A percentile compares a stretch with the other conserved stretches of the same genome.
These are phyloP conservation scores for Ajuga reptans DNA, from an alignment of 305 asterid species.

Conservation along the genomic window DNA sequence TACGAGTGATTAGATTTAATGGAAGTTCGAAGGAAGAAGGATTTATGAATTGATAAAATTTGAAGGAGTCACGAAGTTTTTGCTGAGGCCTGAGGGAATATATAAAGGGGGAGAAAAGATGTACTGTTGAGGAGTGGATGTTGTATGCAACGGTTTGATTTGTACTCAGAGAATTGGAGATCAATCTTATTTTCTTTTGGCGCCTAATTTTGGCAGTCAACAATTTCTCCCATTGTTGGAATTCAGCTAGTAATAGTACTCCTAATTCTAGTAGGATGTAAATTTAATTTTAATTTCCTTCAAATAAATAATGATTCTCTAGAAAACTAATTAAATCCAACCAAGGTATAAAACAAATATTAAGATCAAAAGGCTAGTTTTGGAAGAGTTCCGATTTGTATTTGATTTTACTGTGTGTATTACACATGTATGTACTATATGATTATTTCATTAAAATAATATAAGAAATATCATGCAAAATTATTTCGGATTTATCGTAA, in stretches of 20 bases:
- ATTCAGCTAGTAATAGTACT: not conserved
- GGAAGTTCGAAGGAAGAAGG: not conserved
- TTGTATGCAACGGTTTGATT: not conserved
- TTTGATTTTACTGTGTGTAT: too few relatives aligned
- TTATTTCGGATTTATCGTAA: too few relatives aligned
- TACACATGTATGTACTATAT: too few relatives aligned
- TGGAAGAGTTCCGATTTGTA: too few relatives aligned
- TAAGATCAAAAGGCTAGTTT: too few relatives aligned
- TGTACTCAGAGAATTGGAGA: not conserved
- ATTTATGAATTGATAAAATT: not conserved
- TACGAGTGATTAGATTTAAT: conserved; percentile 9
- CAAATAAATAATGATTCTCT: too few relatives aligned
- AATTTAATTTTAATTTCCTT: too few relatives aligned
- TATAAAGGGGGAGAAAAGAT: conserved; percentile 16
- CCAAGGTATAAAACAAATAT: too few relatives aligned
- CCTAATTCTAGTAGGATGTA: not conserved
- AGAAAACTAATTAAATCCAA: too few relatives aligned
- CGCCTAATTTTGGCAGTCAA: not conserved
- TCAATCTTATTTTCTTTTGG: not conserved
- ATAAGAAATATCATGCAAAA: too few relatives aligned
- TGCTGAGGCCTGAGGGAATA: not conserved
- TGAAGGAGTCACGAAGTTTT: conserved; percentile 17
- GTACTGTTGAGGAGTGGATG: conserved; percentile 21
- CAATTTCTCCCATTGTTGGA: not conserved
- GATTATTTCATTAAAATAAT: too few relatives aligned